phyloP scores from a whole-genome alignment of 805 yeast species.

The Citeromyces matritensis region DNA sequence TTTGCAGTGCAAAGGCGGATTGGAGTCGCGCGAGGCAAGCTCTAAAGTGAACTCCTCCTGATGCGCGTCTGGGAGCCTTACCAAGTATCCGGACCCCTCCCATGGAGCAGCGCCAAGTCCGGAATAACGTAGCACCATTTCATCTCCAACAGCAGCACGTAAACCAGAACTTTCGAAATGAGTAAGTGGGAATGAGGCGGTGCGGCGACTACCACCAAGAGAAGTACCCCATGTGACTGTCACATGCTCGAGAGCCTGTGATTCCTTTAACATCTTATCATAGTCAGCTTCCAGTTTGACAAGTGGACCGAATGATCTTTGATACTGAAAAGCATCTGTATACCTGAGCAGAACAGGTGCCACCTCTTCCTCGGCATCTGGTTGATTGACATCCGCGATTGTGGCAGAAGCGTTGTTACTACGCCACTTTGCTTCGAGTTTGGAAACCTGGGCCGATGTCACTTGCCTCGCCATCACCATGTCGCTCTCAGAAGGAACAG shows the following conservation, averaged over 20 bases:
- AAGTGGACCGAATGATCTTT: slow-evolving; percentile 71
- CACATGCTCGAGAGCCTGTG: slow-evolving; percentile 62
- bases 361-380: slow-evolving; percentile 40
- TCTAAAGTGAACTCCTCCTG: slow-evolving; percentile 65
- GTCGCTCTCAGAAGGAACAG: slow-evolving; percentile 53
- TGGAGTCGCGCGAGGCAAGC: slow-evolving; percentile 22
- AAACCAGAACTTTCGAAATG: slow-evolving; percentile 50
- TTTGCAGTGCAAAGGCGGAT: slow-evolving; percentile 44
- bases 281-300: slow-evolving; percentile 72
- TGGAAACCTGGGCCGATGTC: slow-evolving; percentile 47
- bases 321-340: slow-evolving; percentile 74
- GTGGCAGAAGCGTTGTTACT: slow-evolving; percentile 49
- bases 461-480: slow-evolving; percentile 37
- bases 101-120: slow-evolving; percentile 47
- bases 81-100: slow-evolving; percentile 60
- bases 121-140: slow-evolving; percentile 48
- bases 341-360: slow-evolving; percentile 66
- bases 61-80: slow-evolving; percentile 51
- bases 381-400: slow-evolving; percentile 44
- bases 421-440: slow-evolving; percentile 74
- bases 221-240: slow-evolving; percentile 63
- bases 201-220: slow-evolving; percentile 9
- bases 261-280: slow-evolving; percentile 60
- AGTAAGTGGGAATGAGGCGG: slow-evolving; percentile 52
- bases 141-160: slow-evolving; percentile 77